Conservation (phyloP, 495 filamentous ascomycete species). For the Usnea hakonensis region DNA sequence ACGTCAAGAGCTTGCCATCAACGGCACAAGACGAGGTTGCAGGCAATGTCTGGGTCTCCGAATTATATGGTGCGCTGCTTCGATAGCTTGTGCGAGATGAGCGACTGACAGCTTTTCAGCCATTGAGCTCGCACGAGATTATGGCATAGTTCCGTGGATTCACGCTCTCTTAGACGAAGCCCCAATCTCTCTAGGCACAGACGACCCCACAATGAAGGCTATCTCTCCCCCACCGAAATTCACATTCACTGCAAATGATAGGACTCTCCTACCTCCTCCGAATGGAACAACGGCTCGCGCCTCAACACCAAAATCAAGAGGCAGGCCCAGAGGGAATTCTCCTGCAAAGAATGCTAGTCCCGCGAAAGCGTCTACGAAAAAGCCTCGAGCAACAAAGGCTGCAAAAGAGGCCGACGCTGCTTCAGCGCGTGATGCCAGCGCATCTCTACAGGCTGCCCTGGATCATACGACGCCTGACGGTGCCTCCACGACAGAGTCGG, state of each 20-base stretch:
- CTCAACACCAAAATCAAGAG: conserved; percentile 29
- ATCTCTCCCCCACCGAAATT: conserved; percentile 67
- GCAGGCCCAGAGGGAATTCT: conserved; percentile 49
- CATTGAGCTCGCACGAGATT: conserved; percentile 75
- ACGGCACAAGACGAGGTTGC: conserved; percentile 89
- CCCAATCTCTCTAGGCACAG: conserved; percentile 49
- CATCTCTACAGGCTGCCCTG: conserved; percentile 42
- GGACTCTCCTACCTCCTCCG: conserved; percentile 28
- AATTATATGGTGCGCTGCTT: conserved; percentile 55
- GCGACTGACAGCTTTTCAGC: conserved; percentile 43
- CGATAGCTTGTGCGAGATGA: background rate
- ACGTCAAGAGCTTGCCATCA: conserved; percentile 65
- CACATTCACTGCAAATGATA: conserved; percentile 33
- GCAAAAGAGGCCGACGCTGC: conserved; percentile 43
- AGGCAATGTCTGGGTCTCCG: conserved; percentile 93
- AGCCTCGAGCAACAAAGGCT: conserved; percentile 57
- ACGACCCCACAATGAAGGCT: conserved; percentile 49
- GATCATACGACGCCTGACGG: conserved; percentile 36
- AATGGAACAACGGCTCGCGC: conserved; percentile 32
- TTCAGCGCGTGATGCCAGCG: conserved; percentile 41
- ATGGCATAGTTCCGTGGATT: conserved; percentile 79
- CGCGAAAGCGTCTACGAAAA: conserved; percentile 55
- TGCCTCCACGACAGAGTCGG: conserved; percentile 26
- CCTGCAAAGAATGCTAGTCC: conserved; percentile 46
- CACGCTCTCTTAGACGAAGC: conserved; percentile 76